Evolutionary conservation across 2,329 filamentous ascomycete genomes (phyloP).

Genomic region (Aspergillus calidoustus): DNA sequence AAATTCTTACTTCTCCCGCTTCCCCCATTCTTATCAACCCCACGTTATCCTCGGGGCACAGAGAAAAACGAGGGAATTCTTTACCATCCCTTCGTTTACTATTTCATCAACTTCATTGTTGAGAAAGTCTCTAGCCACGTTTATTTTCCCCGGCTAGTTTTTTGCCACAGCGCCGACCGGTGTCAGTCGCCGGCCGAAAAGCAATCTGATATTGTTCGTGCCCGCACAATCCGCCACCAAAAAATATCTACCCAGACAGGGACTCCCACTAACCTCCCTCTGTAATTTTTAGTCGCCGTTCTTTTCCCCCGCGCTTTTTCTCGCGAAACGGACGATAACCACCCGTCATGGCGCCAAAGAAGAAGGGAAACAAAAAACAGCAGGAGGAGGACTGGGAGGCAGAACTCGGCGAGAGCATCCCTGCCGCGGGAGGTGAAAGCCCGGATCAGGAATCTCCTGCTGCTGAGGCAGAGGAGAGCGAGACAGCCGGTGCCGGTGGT

Average conservation of each 20-base stretch:
- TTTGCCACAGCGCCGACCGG: slow-evolving; percentile 20
- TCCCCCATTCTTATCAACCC: slow-evolving; percentile 19
- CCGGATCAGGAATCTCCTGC: slow-evolving; percentile 52
- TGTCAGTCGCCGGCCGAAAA: slow-evolving; percentile 11
- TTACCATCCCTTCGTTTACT: slow-evolving; percentile 2
- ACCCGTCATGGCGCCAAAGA: slow-evolving; percentile 82
- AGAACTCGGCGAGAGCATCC: slow-evolving; percentile 77
- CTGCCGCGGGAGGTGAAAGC: slow-evolving; percentile 53
- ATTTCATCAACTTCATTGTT: slow-evolving; percentile 9
- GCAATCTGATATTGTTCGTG: slow-evolving; percentile 24
- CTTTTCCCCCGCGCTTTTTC: background rate
- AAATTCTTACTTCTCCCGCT: slow-evolving; percentile 28
- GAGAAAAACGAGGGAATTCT: slow-evolving; percentile 15
- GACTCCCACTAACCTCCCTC: background rate
- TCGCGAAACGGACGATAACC: background rate
- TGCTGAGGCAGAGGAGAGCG: slow-evolving; percentile 59
- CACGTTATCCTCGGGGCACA: slow-evolving; percentile 23
- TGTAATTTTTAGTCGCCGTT: background rate
- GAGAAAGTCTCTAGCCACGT: background rate
- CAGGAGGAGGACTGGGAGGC: slow-evolving; percentile 92
- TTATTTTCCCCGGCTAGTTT: slow-evolving; percentile 3
- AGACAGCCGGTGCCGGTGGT: slow-evolving; percentile 65
- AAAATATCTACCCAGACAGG: background rate
- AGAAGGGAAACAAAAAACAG: slow-evolving; percentile 86
- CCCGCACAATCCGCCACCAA: slow-evolving; percentile 18